phyloP scores from a whole-genome alignment of 1,139 yeast species.

The Saccharomyces hybrid region DNA sequence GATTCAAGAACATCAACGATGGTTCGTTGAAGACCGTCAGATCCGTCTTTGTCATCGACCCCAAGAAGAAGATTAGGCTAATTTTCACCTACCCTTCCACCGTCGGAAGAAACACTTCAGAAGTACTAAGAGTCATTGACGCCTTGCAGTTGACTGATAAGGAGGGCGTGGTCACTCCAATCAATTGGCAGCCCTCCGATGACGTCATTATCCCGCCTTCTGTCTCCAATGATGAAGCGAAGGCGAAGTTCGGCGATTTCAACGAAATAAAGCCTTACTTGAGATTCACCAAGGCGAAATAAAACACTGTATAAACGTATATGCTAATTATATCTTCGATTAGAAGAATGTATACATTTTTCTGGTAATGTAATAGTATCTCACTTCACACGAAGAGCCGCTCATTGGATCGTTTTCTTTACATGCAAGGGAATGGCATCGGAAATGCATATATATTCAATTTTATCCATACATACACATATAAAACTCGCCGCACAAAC shows the following conservation, averaged over 20 bases:
- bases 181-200: constrained; percentile 58
- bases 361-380: not conserved
- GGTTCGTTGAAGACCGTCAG: constrained; percentile 76
- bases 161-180: constrained; percentile 75
- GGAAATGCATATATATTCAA: not conserved
- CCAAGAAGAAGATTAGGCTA: constrained; percentile 74
- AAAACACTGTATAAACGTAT: not conserved
- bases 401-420: not conserved
- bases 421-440: not conserved
- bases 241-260: constrained; percentile 73
- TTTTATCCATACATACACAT: not conserved
- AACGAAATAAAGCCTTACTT: constrained; percentile 77
- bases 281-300: constrained; percentile 44
- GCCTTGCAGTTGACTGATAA: constrained; percentile 76
- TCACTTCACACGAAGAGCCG: not conserved
- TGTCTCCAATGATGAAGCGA: constrained; percentile 73
- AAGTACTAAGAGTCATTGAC: constrained; percentile 79
- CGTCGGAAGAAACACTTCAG: constrained; percentile 84
- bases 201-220: constrained; percentile 87
- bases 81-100: constrained; percentile 84
- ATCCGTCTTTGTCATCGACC: constrained; percentile 84
- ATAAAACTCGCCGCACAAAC: not conserved
- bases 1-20: constrained; percentile 64
- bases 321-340: not conserved
- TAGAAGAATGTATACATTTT: not conserved